Evolutionary conservation across 2,329 filamentous ascomycete species (phyloP), one percentile per base, ranked within the genome.

Genomic region (Macrophomina phaseolina): DNA sequence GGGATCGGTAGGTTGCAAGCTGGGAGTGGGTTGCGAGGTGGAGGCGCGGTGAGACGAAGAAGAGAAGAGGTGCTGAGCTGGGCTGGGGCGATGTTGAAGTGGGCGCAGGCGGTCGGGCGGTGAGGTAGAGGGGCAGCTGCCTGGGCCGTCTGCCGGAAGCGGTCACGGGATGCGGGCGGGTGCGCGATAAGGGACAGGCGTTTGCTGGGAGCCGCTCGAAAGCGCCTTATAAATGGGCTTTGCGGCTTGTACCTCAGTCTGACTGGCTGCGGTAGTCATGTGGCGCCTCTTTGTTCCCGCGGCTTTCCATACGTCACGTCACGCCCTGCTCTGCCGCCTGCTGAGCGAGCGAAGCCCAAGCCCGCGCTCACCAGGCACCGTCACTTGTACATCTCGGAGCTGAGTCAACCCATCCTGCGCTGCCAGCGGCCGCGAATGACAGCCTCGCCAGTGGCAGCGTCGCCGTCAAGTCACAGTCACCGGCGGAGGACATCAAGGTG

Each of bases 41-140:
- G 68, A 70, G 71, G 71, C 32, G 16, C 51, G 52, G 45, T 38
- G 62, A 51, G 69, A 72, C 73, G 71, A 69, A 72, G 71, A 69
- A 53, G 67, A 70, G 62, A 70, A 53, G 67, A 70, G 62, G 70
- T 70, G 70, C 71, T 70, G 74, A 74, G 76, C 72, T 77, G 76
- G 76, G 61, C 55, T 30, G 36, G 34, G 58, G 34, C 52, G 68
- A 45, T 51, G 55, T 51, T 52, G 58, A 65, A 58, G 48, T 51
- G 58, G 58, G 58, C 45, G 30, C 58, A 62, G 45, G 58, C 58
- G 58, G 42, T 49, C 52, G 58, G 58, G 58, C 58, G 58, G 58
- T 62, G 58, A 62, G 45, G 58, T 49, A 62, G 58, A 62, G 58
- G 58, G 58, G 58, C 58, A 62, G 58, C 42, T 62, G 58, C 58